Evolutionary conservation across 495 filamentous ascomycete genomes (phyloP).

Genomic region (Immersiella caudata): DNA sequence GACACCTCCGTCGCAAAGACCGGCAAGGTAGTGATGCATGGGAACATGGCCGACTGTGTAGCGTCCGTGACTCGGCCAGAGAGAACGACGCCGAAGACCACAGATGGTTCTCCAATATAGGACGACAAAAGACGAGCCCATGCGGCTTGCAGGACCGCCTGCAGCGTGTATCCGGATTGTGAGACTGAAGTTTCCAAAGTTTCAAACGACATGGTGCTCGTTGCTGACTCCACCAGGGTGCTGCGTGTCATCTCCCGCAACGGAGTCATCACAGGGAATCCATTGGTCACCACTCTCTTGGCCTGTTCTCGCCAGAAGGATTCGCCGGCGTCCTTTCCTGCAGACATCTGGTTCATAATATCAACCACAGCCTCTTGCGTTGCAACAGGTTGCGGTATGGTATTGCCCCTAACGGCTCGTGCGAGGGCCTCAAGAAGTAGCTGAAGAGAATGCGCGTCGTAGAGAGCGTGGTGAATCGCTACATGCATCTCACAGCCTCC

Average conservation of each 20-base stretch:
- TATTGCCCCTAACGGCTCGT: conserved; percentile 15
- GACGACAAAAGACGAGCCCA: conserved; percentile 72
- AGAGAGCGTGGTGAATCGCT: conserved; percentile 71
- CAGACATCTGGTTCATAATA: conserved; percentile 53
- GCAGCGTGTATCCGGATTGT: conserved; percentile 63
- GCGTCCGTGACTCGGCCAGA: conserved; percentile 65
- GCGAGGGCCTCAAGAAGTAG: conserved; percentile 60
- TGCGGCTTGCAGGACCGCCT: conserved; percentile 71
- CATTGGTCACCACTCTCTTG: conserved; percentile 56
- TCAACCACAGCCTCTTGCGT: conserved; percentile 51
- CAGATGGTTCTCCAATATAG: conserved; percentile 68
- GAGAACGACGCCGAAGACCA: conserved; percentile 73
- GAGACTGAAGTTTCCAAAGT: conserved; percentile 58
- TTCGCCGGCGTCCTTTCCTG: conserved; percentile 39
- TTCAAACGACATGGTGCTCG: conserved; percentile 39
- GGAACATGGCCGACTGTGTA: conserved; percentile 62
- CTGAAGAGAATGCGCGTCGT: conserved; percentile 72
- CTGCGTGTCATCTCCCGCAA: conserved; percentile 45
- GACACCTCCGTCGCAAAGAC: conserved; percentile 53
- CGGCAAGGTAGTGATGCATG: conserved; percentile 75
- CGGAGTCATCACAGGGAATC: conserved; percentile 72
- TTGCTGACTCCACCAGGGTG: conserved; percentile 44
- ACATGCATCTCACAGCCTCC: conserved; percentile 47
- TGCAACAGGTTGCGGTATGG: conserved; percentile 13
- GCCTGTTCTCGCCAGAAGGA: conserved; percentile 65